Evolutionary conservation across 2,329 filamentous ascomycete species (phyloP).

Genomic region (Penicillium paneum): DNA sequence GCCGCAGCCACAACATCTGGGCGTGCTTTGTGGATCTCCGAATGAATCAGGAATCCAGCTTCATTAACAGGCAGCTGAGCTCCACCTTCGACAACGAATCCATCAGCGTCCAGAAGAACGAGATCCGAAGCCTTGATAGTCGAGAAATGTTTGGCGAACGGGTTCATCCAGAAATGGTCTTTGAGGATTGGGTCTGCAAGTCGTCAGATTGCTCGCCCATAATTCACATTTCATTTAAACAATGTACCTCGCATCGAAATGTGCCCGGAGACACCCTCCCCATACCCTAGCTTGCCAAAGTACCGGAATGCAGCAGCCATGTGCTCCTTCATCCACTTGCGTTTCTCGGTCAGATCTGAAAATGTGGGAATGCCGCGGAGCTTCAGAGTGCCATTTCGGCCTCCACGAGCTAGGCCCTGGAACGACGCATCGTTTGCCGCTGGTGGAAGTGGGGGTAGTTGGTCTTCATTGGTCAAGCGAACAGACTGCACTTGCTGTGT

Average conservation of each 20-base stretch:
- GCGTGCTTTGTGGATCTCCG: slow-evolving; percentile 57
- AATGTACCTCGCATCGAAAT: slow-evolving; percentile 39
- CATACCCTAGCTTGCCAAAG: slow-evolving; percentile 42
- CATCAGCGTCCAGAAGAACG: slow-evolving; percentile 40
- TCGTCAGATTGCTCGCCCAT: background rate
- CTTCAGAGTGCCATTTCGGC: slow-evolving; percentile 36
- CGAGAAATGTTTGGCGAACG: slow-evolving; percentile 41
- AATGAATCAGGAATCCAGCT: slow-evolving; percentile 59
- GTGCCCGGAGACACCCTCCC: slow-evolving; percentile 43
- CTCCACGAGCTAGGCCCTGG: slow-evolving; percentile 37
- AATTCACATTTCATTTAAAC: background rate
- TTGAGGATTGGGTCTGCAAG: slow-evolving; percentile 35
- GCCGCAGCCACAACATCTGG: slow-evolving; percentile 59
- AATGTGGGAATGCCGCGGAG: slow-evolving; percentile 41
- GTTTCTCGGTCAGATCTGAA: slow-evolving; percentile 43
- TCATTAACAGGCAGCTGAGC: slow-evolving; percentile 41
- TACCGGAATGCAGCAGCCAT: slow-evolving; percentile 44
- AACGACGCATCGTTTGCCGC: slow-evolving; percentile 30
- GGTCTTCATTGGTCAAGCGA: slow-evolving; percentile 19
- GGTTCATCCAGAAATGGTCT: slow-evolving; percentile 43
- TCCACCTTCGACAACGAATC: slow-evolving; percentile 42
- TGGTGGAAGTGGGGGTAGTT: slow-evolving; percentile 21
- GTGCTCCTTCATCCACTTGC: slow-evolving; percentile 53
- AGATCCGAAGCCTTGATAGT: slow-evolving; percentile 43
- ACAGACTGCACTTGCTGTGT: slow-evolving; percentile 18